Conservation (phyloP, 306 rosid genomes). For the Lotus japonicus region DNA sequence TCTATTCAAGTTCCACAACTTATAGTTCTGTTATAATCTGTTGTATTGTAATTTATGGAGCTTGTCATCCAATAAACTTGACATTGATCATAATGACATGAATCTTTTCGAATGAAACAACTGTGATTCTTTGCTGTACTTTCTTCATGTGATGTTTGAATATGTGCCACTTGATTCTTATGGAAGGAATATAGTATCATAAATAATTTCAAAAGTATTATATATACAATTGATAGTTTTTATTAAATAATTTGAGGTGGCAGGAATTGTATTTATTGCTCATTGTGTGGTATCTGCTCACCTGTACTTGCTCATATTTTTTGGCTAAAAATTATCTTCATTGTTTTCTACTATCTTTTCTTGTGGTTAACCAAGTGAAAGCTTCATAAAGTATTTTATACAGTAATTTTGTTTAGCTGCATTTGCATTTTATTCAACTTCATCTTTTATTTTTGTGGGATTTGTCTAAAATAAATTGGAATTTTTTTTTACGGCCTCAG, state of each 20-base stretch:
- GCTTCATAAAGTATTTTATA: neutral
- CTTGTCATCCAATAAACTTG: neutral
- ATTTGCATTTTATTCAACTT: conserved; percentile 2
- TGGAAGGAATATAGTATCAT: neutral
- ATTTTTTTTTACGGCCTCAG: conserved; percentile 33
- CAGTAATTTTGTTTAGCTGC: neutral
- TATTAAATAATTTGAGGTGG: neutral
- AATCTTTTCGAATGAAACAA: neutral
- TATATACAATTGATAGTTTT: neutral
- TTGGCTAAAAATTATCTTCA: neutral
- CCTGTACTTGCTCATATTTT: neutral
- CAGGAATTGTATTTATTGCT: neutral
- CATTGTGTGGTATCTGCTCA: neutral
- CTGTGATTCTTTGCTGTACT: neutral
- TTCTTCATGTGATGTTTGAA: neutral
- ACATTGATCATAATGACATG: neutral
- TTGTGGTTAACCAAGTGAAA: neutral
- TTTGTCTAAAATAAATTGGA: conserved; percentile 10
- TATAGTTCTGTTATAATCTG: neutral
- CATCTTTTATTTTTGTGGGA: neutral
- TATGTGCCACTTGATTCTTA: neutral
- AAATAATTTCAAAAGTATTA: neutral
- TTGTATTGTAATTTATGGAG: neutral
- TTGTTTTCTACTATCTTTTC: conserved; percentile 1
- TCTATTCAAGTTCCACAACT: neutral